Base-by-base conservation (phyloP, 805 yeast species). In the Saturnispora saitoi region DNA sequence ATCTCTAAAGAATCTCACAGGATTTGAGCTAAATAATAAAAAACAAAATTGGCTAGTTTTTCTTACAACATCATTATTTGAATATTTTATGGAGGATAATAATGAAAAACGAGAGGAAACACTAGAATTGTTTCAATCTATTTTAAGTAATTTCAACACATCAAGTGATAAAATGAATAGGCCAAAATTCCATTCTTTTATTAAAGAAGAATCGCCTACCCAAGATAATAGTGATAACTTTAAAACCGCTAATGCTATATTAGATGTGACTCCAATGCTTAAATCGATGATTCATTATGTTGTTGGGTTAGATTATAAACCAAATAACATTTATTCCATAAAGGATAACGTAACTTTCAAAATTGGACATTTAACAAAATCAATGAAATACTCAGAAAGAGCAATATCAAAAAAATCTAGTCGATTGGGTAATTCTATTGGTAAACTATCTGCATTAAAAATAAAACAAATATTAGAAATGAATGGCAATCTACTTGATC, bases 201-300 rank as follows among this genome's bases (percentile, higher is more conserved):
- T 6, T 4, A 4, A 14, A 22, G 32, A 11, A n/a, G 15, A 6
- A 14, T 15, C 11, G 11, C 6, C 17, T n/a, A 7, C 11, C 10
- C 24, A 22, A 4, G 19, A 22, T 28, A 7, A 11, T 20, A 17
- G 3, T 30, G n/a, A 28, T 42, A 47, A 7, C 8, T 31, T 42
- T 5, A 32, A 42, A 15, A 20, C 2, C 7, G 38, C 20, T 22
- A 22, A 31, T 11, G 14, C 36, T 4, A 36, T 19, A 20, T 20
- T 39, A 10, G 39, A 44, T 32, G 12, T 40, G 19, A n/a, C 62
- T 1, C 68, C 68, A 4, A 41, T 61, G 28, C 46, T 64, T 14
- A 38, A 56, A 7, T 56, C 68, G 1, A 42, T 62, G n/a, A 17
- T 58, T 3, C 61, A 55, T 41, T 59, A 54, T 22, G 56, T 59